Base-by-base conservation (phyloP, 495 filamentous ascomycete species). In the Penicillium ochrochloron region DNA sequence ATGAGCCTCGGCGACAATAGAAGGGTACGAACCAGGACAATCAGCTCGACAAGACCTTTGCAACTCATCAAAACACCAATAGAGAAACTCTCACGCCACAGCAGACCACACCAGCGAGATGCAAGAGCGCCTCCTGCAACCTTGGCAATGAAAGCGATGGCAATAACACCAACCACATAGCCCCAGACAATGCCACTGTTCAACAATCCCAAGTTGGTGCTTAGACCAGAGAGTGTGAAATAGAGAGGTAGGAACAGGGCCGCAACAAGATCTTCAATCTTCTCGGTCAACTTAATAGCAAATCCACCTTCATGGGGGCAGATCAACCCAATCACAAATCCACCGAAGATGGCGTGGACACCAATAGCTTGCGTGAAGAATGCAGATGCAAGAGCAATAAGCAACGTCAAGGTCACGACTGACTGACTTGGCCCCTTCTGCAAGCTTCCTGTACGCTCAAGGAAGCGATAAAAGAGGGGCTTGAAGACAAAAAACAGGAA, bases 291-390 rank as follows among this genome's bases (percentile, higher is more conserved):
- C 66, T 95, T 93, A 73, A 97, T 96, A 19, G 93, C 91, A 75
- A 97, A 99, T 8, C 94, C 94, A 42, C 92, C 92, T 56, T 97
- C 91, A 69, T 97, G 95, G 0, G 95, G 95, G 72, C 94, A 97
- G 60, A 99, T 93, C 59, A 99, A 67, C 15, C 95, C 95, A 62
- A 95, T 85, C 17, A 97, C 74, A 71, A 99, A 99, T 4, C 84
- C 88, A 33, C 94, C 94, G 68, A 97, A 96, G 72, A 96, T 96
- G 51, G 93, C 87, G 77, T 97, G 93, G 11, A 94, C 84, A 21
- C 95, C 95, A 71, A 99, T 97, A 31, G 94, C 88, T 53, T 91
- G 92, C 3, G 95, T 99, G 73, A 99, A 97, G 82, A 94, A 99
- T n/a, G 94, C 83, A 1, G 93, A 97, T 1, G 84, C 81, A 17